Conservation (phyloP, 345 rosid species). For the Boechera divaricarpa region DNA sequence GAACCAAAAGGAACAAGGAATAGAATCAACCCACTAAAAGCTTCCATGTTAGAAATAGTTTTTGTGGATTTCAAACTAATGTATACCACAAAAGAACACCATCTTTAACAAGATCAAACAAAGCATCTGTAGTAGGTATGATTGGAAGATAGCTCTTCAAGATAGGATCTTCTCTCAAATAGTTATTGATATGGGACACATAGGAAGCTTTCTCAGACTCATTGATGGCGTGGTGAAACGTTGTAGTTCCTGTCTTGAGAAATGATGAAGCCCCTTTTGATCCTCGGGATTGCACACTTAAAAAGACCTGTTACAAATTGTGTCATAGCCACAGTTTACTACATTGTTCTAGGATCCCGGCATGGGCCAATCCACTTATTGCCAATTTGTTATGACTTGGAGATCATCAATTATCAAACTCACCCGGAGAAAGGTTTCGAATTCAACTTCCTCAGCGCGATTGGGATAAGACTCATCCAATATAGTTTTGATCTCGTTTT, state of each 20-base stretch:
- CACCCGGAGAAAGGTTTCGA: slow-evolving; percentile 83
- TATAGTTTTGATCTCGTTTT: slow-evolving; percentile 61
- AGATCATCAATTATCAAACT: slow-evolving; percentile 31
- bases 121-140: slow-evolving; percentile 63
- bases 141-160: slow-evolving; percentile 73
- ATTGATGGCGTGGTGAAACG: slow-evolving; percentile 75
- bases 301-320: slow-evolving; percentile 52
- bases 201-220: slow-evolving; percentile 77
- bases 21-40: too few relatives aligned
- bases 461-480: slow-evolving; percentile 53
- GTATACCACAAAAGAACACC: slow-evolving; percentile 92
- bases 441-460: slow-evolving; percentile 64
- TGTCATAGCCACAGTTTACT: background rate
- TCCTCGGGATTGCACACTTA: slow-evolving; percentile 64
- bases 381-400: background rate
- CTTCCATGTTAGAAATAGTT: background rate
- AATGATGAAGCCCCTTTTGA: slow-evolving; percentile 61
- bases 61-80: background rate
- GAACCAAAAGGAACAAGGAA: background rate
- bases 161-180: slow-evolving; percentile 73
- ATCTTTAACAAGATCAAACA: slow-evolving; percentile 80
- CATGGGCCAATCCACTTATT: background rate
- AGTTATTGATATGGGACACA: slow-evolving; percentile 78
- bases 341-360: background rate
- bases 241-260: slow-evolving; percentile 80